Base-by-base conservation (phyloP, 495 filamentous ascomycete genomes). In the Penicillium malachiteum region DNA sequence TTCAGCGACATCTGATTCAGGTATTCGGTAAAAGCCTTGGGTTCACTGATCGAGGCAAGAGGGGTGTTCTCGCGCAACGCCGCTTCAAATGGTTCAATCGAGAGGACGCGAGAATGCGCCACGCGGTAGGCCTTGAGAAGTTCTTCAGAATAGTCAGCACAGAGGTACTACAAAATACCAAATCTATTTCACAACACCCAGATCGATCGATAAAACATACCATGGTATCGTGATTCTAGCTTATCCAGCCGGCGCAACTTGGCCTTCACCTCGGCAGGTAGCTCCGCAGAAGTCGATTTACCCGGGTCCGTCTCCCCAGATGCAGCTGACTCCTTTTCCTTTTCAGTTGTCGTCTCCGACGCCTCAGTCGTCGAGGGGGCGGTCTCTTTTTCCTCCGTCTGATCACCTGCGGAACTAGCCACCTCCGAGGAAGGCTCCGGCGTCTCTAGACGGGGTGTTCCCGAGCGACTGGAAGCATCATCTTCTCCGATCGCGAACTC, bases 21-120 rank as follows among this genome's bases (percentile, higher is more conserved):
- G 66, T 97, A 98, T 71, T 97, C 94, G 3, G 93, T 85, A 32
- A 98, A 73, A 1, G 91, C 87, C 57, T 84, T 83, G 0, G 92
- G 89, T 55, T 98, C 95, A 49, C 77, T 81, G 54, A 97, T 96
- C 3, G 89, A 90, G 13, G 90, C 88, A 17, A 97, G 72, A 0
- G 94, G 93, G 0, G 95, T 97, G 55, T 92, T 89, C 63, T 98
- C 94, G 64, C 87, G 87, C 7, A 98, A 78, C 2, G 87, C 84
- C 44, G 88, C 89, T 74, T 98, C 94, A 63, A 98, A 97, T 0
- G 89, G 88, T 64, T 97, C 94, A 63, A 97, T 96, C 2, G 86
- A 81, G 6, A 85, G 78, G 31, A 91, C 89, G 31, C 90, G 85
- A 31, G 90, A 84, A 72, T 97, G 94, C 4, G 93, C 93, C 46